Percentiles rank a stretch among this genome's conserved stretches.
Conservation (phyloP, 2,329 filamentous ascomycete genomes). For the Fusarium coffeatum region DNA sequence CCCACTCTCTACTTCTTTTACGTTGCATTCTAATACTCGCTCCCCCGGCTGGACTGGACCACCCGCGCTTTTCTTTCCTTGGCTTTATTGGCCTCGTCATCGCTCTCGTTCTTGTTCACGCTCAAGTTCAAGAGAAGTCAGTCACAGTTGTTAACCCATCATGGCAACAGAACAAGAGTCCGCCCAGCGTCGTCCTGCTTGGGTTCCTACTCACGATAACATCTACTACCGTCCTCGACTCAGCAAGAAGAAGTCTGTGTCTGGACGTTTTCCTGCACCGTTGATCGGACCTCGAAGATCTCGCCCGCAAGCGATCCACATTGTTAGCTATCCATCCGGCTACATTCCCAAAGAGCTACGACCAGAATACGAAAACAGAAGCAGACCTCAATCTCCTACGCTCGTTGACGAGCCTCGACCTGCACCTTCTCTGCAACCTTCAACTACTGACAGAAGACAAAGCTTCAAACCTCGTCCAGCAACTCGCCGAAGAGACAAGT, state of each 20-base stretch:
- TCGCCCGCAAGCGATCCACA: slow-evolving; percentile 57
- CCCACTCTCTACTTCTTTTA: slow-evolving; percentile 12
- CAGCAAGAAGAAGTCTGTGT: slow-evolving; percentile 40
- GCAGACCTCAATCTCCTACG: slow-evolving; percentile 33
- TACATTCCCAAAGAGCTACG: slow-evolving; percentile 60
- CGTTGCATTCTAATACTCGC: slow-evolving; percentile 24
- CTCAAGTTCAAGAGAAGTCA: neutral
- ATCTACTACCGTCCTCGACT: slow-evolving; percentile 46
- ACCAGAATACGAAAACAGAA: slow-evolving; percentile 19
- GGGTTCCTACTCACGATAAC: slow-evolving; percentile 45
- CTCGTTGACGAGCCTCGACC: slow-evolving; percentile 24
- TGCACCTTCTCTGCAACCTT: slow-evolving; percentile 39
- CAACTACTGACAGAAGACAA: slow-evolving; percentile 43
- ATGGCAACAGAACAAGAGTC: slow-evolving; percentile 42
- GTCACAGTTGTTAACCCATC: slow-evolving; percentile 40
- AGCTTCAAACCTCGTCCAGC: slow-evolving; percentile 21
- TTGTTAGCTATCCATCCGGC: slow-evolving; percentile 56
- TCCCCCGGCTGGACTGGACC: slow-evolving; percentile 43
- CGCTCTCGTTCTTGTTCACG: neutral
- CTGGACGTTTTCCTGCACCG: slow-evolving; percentile 50
- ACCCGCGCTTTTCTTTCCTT: slow-evolving; percentile 23
- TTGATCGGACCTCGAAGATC: slow-evolving; percentile 55
- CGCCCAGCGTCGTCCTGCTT: slow-evolving; percentile 40
- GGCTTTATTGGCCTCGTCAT: slow-evolving; percentile 43
- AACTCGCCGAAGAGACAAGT: slow-evolving; percentile 29